These are phyloP conservation scores for Trypanosoma cruzi DNA, from an alignment of 208 protist species.

Conservation along the genomic window DNA sequence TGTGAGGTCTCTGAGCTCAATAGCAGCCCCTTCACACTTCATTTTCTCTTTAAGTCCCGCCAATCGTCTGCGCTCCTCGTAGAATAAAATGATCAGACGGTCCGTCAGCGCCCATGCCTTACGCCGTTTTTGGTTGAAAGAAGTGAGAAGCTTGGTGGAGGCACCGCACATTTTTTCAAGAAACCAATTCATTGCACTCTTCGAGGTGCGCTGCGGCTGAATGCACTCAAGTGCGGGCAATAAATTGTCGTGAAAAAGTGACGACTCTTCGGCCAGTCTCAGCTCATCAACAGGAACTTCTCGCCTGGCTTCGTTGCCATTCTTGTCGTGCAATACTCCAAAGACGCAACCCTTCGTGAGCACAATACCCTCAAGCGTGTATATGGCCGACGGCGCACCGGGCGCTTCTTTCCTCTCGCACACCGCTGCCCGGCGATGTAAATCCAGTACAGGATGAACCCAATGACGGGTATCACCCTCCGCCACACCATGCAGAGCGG, in stretches of 20 bases:
- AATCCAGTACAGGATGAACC: slow-evolving; percentile 46
- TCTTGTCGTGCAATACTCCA: not conserved
- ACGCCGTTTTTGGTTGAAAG: slow-evolving; percentile 21
- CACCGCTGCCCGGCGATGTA: slow-evolving; percentile 23
- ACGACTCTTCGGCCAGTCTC: slow-evolving; percentile 20
- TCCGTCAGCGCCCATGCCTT: slow-evolving; percentile 15
- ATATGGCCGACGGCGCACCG: not conserved
- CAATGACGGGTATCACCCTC: not conserved
- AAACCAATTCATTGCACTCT: slow-evolving; percentile 35
- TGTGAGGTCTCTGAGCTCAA: not conserved
- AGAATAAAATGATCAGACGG: slow-evolving; percentile 14
- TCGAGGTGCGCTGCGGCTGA: slow-evolving; percentile 36
- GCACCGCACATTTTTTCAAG: slow-evolving; percentile 41
- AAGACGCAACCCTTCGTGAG: slow-evolving; percentile 7
- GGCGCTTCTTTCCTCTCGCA: not conserved
- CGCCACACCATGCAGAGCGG: not conserved
- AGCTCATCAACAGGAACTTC: slow-evolving; percentile 26
- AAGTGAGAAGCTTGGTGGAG: slow-evolving; percentile 27
- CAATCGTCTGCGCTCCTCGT: slow-evolving; percentile 9
- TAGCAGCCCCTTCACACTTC: not conserved
- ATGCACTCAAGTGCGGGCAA: slow-evolving; percentile 42
- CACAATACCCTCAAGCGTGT: slow-evolving; percentile 13
- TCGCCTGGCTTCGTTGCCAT: not conserved
- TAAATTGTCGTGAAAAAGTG: slow-evolving; percentile 36
- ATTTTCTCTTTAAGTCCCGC: slow-evolving; percentile 1